Conservation (phyloP, 345 rosid species). For the Dipteronia sinensis region DNA sequence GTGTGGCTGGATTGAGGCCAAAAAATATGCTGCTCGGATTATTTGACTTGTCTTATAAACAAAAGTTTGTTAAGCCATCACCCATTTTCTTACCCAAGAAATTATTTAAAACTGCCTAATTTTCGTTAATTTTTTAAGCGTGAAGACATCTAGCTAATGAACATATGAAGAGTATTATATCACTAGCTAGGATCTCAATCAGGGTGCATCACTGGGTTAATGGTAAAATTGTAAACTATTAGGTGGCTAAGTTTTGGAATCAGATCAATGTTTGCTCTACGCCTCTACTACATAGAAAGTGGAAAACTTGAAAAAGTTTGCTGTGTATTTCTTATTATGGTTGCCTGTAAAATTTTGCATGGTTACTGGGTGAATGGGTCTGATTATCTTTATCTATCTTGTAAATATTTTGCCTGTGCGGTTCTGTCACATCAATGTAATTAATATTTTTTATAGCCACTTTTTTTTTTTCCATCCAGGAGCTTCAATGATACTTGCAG, state of each 20-base stretch:
- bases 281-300: neutral
- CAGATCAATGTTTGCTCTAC: neutral
- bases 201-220: neutral
- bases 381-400: neutral
- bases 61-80: neutral
- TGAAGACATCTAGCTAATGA: neutral
- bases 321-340: neutral
- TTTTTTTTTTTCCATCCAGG: conserved; percentile 27
- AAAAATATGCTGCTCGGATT: neutral
- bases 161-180: neutral
- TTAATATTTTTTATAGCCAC: neutral
- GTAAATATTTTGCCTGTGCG: neutral
- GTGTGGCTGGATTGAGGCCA: neutral
- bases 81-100: neutral
- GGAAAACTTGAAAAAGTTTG: neutral
- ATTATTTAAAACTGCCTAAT: neutral
- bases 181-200: neutral
- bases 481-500: conserved; percentile 41
- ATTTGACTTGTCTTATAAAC: neutral
- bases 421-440: neutral
- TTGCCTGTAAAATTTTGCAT: conserved; percentile 4
- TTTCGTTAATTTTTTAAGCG: neutral
- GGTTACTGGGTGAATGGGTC: neutral
- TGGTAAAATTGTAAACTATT: neutral
- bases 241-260: conserved; percentile 15